Evolutionary conservation across 2,329 filamentous ascomycete genomes (phyloP), one percentile per base, ranked within the genome.

Genomic region (Microcera coccophila): DNA sequence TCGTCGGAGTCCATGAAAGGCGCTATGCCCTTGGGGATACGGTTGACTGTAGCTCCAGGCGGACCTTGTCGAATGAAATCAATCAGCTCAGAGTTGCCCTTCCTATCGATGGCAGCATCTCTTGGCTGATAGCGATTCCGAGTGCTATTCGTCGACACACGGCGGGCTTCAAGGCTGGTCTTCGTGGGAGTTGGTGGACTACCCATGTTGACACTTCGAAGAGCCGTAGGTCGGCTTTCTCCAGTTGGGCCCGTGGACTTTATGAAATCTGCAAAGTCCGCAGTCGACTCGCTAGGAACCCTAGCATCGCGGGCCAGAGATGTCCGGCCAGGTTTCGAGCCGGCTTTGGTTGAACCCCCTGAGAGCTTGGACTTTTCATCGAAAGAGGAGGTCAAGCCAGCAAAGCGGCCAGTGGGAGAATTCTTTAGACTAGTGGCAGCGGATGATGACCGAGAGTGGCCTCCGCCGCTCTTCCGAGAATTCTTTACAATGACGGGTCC

Each of bases 21-120:
- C 9, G 90, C 89, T 11, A 93, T 83, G n/a, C 79, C 80, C 15
- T 87, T 82, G 32, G 89, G 85, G 48, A 94, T 93, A 18, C 87
- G 82, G 49, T 78, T 78, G 33, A 72, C 74, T 24, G 72, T 68
- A 34, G 70, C 62, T 47, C 70, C 76, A 0, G 87, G 84, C 3
- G 90, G 90, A 1, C 90, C 91, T 61, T 88, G 84, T 35, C 90
- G 84, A 52, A 98, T 94, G 63, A 98, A 97, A 62, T 97, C 90
- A 52, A 96, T 95, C 44, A 98, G 71, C 47, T 96, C 93, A 11
- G 87, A 86, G 43, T 84, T 94, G 51, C 84, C 83, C 38, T 81
- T 80, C 39, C 73, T 71, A 38, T 82, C 75, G 14, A 81, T 75
- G 32, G 76, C 73, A 28, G 87, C 80, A 48, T 89, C 83, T 37